Conservation (phyloP, 768 basidiomycete species). For the Leucosporidium scottii region DNA sequence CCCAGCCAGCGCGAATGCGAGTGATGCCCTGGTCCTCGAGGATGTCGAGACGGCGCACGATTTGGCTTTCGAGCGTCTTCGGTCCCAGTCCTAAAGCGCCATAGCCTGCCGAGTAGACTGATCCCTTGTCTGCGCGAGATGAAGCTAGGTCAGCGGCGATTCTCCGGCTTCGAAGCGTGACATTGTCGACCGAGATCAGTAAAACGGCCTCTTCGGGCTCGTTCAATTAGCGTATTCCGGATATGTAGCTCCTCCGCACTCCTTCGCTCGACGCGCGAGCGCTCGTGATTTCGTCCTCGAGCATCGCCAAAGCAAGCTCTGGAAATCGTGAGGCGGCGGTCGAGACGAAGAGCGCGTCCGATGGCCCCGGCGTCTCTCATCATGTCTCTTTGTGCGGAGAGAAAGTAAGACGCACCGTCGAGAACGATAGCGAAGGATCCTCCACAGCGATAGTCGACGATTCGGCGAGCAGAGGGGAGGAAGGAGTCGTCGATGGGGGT, state of each 20-base stretch:
- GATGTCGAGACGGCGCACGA: not conserved
- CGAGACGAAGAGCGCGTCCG: conserved; percentile 10
- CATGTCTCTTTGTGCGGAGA: not conserved
- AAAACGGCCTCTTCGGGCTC: not conserved
- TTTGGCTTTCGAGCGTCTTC: not conserved
- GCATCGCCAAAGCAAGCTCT: too few species aligned
- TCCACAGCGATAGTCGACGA: conserved; percentile 31
- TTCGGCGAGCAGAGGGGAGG: conserved; percentile 8
- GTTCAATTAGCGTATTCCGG: conserved; percentile 1
- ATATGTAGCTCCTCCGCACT: not conserved
- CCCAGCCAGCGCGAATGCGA: conserved; percentile 21
- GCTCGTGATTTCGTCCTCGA: too few species aligned
- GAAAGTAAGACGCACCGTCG: conserved; percentile 20
- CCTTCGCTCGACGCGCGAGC: not conserved
- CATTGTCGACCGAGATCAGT: not conserved
- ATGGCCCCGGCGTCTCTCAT: conserved; percentile 33
- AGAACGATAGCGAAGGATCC: conserved; percentile 26
- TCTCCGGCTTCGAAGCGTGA: not conserved
- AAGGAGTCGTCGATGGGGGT: conserved; percentile 3
- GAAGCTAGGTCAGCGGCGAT: not conserved
- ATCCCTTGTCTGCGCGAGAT: conserved; percentile 10
- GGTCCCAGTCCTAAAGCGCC: conserved; percentile 17
- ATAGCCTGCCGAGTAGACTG: conserved; percentile 23
- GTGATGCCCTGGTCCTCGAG: conserved; percentile 17
- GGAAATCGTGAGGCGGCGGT: not conserved